Percentiles rank a stretch among this genome's conserved stretches.
Evolutionary conservation across 208 protist species (phyloP).

Genomic region (Lotmaria passim): DNA sequence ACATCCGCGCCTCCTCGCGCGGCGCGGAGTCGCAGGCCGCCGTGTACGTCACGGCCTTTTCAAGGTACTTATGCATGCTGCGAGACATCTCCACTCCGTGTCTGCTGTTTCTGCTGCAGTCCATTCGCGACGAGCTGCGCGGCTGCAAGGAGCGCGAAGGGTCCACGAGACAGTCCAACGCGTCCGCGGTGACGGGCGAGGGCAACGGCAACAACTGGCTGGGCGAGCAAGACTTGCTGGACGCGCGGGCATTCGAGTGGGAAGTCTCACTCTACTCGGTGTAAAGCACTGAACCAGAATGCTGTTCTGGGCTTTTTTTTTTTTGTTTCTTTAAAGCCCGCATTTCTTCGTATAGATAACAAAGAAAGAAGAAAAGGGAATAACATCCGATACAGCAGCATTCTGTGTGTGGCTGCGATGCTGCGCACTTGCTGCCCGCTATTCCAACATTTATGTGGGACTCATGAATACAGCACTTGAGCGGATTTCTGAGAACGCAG

Average conservation of each 20-base stretch:
- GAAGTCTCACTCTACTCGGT: slow-evolving; percentile 20
- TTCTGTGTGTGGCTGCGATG: too few relatives aligned
- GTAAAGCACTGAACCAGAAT: background rate
- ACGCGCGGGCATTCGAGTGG: slow-evolving; percentile 20
- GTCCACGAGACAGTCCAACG: slow-evolving; percentile 4
- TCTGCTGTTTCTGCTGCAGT: slow-evolving; percentile 30
- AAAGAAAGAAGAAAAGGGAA: too few relatives aligned
- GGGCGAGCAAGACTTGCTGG: slow-evolving; percentile 21
- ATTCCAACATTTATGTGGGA: too few relatives aligned
- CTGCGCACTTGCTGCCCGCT: too few relatives aligned
- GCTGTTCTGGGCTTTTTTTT: background rate
- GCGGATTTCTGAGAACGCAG: too few relatives aligned
- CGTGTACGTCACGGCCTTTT: slow-evolving; percentile 46
- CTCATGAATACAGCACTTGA: too few relatives aligned
- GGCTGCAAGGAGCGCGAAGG: slow-evolving; percentile 16
- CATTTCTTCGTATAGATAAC: too few relatives aligned
- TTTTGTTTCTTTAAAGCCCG: background rate
- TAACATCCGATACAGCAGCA: too few relatives aligned
- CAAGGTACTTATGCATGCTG: slow-evolving; percentile 50
- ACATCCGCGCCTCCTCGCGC: background rate
- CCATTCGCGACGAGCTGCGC: slow-evolving; percentile 27
- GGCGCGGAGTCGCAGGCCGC: slow-evolving; percentile 31
- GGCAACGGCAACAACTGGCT: slow-evolving; percentile 7
- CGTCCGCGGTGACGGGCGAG: background rate
- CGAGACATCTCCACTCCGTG: slow-evolving; percentile 36